Evolutionary conservation across 2,329 filamentous ascomycete genomes (phyloP).

Genomic region (Neophaeococcomyces aloes): DNA sequence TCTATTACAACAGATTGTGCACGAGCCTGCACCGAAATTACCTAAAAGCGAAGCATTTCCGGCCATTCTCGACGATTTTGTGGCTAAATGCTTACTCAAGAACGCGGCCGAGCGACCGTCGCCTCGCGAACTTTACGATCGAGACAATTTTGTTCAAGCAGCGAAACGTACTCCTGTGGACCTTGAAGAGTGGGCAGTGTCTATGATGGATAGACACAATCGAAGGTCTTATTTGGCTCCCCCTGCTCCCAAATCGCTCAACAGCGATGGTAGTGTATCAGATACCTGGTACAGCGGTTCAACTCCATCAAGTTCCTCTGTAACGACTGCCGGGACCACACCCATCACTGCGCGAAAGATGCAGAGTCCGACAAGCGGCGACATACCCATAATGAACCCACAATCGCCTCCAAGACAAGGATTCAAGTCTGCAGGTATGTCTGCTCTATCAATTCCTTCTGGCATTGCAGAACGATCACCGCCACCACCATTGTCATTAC

Average conservation of each 20-base stretch:
- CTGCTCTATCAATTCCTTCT: constrained; percentile 14
- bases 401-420: constrained; percentile 24
- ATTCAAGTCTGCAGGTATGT: constrained; percentile 19
- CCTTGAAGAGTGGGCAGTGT: constrained; percentile 82
- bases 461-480: constrained; percentile 24
- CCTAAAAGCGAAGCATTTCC: constrained; percentile 98
- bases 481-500: constrained; percentile 30
- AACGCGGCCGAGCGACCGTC: constrained; percentile 80
- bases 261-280: constrained; percentile 40
- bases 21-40: constrained; percentile 84
- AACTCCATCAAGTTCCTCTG: constrained; percentile 13
- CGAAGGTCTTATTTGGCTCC: constrained; percentile 87
- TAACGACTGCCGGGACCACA: constrained; percentile 21
- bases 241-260: constrained; percentile 65
- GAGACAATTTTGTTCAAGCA: constrained; percentile 87
- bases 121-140: constrained; percentile 84
- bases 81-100: constrained; percentile 90
- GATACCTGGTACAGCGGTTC: constrained; percentile 22
- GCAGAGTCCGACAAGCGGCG: constrained; percentile 53
- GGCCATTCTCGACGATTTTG: constrained; percentile 88
- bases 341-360: constrained; percentile 23
- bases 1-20: constrained; percentile 90
- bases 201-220: constrained; percentile 89
- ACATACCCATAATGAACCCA: constrained; percentile 52
- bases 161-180: constrained; percentile 95